Percentiles rank a stretch among this genome's conserved stretches.
Conservation (phyloP, 768 basidiomycete species). For the Serpula lacrymans region DNA sequence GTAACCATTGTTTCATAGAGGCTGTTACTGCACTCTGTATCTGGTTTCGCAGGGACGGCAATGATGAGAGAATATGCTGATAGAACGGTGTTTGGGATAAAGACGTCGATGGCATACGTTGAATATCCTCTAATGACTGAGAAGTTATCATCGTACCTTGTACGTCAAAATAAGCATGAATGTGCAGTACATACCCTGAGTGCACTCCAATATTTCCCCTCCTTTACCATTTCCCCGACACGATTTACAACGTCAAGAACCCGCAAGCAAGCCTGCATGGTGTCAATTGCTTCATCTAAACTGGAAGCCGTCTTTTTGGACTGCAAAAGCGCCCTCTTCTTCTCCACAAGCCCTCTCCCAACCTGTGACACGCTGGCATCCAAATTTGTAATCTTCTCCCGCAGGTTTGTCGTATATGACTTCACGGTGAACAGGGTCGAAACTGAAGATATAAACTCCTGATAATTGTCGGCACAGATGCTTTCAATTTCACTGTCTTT, state of each 20-base stretch:
- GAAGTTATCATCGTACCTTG: too few species aligned
- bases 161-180: conserved; percentile 16
- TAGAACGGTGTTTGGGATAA: conserved; percentile 92
- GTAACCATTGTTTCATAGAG: conserved; percentile 94
- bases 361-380: conserved; percentile 87
- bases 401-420: conserved; percentile 92
- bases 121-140: conserved; percentile 94
- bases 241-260: conserved; percentile 91
- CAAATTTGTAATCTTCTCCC: conserved; percentile 85
- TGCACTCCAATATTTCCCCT: conserved; percentile 96
- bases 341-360: conserved; percentile 84
- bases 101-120: conserved; percentile 83
- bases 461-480: conserved; percentile 95
- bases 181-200: conserved; percentile 64
- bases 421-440: conserved; percentile 96
- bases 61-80: conserved; percentile 83
- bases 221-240: conserved; percentile 88
- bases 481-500: conserved; percentile 96
- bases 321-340: conserved; percentile 87
- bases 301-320: conserved; percentile 91
- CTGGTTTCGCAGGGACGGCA: conserved; percentile 85
- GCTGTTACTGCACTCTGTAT: conserved; percentile 94
- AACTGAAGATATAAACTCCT: conserved; percentile 96
- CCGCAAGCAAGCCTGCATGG: conserved; percentile 87
- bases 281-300: conserved; percentile 95